Evolutionary conservation across 345 rosid genomes (phyloP).

Genomic region (Bretschneidera sinensis): DNA sequence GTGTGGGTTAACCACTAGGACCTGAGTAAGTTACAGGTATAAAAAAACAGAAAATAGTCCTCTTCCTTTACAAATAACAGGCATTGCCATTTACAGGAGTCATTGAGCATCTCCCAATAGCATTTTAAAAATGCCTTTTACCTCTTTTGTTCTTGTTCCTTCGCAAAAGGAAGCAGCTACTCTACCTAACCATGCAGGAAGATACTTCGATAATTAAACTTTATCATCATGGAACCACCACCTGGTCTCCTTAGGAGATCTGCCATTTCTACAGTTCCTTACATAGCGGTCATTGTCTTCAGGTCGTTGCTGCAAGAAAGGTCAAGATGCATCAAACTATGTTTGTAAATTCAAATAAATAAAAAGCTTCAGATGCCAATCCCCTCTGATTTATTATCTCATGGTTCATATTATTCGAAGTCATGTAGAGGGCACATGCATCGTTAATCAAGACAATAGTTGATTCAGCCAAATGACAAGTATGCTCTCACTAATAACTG

Average conservation of each 20-base stretch:
- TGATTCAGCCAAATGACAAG: not conserved
- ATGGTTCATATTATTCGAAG: not conserved
- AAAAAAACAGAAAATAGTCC: constrained; percentile 13
- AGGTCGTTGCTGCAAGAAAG: constrained; percentile 83
- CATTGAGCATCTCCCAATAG: constrained; percentile 14
- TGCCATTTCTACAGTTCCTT: constrained; percentile 89
- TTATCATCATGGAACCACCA: constrained; percentile 99
- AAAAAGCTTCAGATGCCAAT: not conserved
- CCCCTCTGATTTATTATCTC: not conserved
- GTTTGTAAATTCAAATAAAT: not conserved
- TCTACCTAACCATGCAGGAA: constrained; percentile 15
- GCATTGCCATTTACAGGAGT: constrained; percentile 21
- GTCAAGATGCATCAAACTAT: constrained; percentile 7
- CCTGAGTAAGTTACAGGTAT: not conserved
- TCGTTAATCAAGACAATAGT: not conserved
- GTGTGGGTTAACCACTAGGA: not conserved
- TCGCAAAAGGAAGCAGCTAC: constrained; percentile 11
- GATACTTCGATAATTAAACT: constrained; percentile 40
- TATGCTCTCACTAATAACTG: not conserved
- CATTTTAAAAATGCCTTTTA: constrained; percentile 11
- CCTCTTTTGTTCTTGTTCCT: not conserved
- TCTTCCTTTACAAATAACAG: constrained; percentile 23
- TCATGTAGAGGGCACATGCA: not conserved
- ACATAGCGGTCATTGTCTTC: constrained; percentile 96
- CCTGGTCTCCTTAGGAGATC: constrained; percentile 99